Evolutionary conservation across 441 rosid species (phyloP).

Genomic region (Isatis lusitanica): DNA sequence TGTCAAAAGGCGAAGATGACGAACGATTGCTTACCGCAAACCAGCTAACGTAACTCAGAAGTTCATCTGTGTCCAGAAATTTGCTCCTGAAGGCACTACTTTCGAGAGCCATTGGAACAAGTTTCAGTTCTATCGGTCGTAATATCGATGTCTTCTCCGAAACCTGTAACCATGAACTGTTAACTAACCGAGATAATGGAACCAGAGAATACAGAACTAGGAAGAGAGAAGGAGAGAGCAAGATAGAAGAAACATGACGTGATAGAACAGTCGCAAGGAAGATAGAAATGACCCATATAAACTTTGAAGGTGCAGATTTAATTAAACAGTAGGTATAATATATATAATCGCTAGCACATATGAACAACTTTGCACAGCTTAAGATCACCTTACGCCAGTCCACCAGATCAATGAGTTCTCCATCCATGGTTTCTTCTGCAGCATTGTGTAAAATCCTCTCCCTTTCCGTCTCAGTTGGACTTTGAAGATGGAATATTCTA

Average conservation of each 20-base stretch:
- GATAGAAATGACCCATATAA: background rate
- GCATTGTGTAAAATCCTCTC: slow-evolving; percentile 74
- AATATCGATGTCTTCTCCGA: slow-evolving; percentile 85
- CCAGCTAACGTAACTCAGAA: slow-evolving; percentile 88
- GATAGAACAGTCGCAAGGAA: slow-evolving; percentile 15
- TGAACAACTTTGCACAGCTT: slow-evolving; percentile 5
- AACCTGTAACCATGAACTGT: slow-evolving; percentile 57
- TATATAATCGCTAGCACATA: slow-evolving; percentile 4
- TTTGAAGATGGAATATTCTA: slow-evolving; percentile 88
- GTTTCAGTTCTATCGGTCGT: slow-evolving; percentile 91
- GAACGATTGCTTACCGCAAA: slow-evolving; percentile 74
- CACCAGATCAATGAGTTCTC: slow-evolving; percentile 70
- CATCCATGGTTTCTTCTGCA: slow-evolving; percentile 94
- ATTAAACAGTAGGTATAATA: background rate
- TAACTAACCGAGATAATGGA: slow-evolving; percentile 25
- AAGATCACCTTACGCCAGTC: slow-evolving; percentile 87
- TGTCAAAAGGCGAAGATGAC: slow-evolving; percentile 17
- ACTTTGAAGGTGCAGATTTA: background rate
- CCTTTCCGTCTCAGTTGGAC: slow-evolving; percentile 90
- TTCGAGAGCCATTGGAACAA: slow-evolving; percentile 91
- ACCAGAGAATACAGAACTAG: slow-evolving; percentile 16
- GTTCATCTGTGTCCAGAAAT: slow-evolving; percentile 91
- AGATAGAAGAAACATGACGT: background rate
- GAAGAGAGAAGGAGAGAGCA: slow-evolving; percentile 9
- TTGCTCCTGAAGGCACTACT: slow-evolving; percentile 96